phyloP scores from a whole-genome alignment of 352 stramenopile species.

The Phytophthora quininea region DNA sequence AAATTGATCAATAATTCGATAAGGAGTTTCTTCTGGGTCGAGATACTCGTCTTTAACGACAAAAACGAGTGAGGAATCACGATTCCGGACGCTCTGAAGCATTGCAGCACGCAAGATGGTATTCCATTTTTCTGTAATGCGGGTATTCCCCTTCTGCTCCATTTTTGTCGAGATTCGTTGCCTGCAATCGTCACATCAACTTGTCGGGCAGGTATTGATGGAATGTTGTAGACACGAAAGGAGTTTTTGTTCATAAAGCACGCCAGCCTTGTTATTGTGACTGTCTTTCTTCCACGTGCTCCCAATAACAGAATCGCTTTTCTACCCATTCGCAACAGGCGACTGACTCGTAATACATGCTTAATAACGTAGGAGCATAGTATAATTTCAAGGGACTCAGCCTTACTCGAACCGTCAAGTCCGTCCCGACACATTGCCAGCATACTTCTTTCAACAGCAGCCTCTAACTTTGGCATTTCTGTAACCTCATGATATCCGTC shows the following conservation, averaged over 20 bases:
- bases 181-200: too few relatives aligned
- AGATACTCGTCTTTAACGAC: slow-evolving; percentile 62
- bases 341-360: slow-evolving; percentile 57
- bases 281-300: slow-evolving; percentile 49
- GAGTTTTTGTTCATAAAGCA: slow-evolving; percentile 59
- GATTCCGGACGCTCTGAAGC: slow-evolving; percentile 41
- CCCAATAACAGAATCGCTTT: slow-evolving; percentile 60
- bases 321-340: slow-evolving; percentile 44
- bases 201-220: background rate
- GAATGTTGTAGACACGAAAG: slow-evolving; percentile 34
- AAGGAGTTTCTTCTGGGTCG: slow-evolving; percentile 29
- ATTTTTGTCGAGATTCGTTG: too few relatives aligned
- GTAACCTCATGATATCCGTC: slow-evolving; percentile 66
- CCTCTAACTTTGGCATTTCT: slow-evolving; percentile 57
- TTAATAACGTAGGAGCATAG: slow-evolving; percentile 61
- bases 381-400: slow-evolving; percentile 53
- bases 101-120: slow-evolving; percentile 43
- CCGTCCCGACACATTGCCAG: slow-evolving; percentile 52
- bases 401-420: background rate
- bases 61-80: slow-evolving; percentile 51
- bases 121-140: slow-evolving; percentile 34
- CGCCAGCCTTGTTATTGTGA: slow-evolving; percentile 55
- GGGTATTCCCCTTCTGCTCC: too few relatives aligned
- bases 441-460: slow-evolving; percentile 63
- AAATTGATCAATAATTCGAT: slow-evolving; percentile 54